Evolutionary conservation across 805 yeast species (phyloP).

Genomic region (Kuraishia cidri): DNA sequence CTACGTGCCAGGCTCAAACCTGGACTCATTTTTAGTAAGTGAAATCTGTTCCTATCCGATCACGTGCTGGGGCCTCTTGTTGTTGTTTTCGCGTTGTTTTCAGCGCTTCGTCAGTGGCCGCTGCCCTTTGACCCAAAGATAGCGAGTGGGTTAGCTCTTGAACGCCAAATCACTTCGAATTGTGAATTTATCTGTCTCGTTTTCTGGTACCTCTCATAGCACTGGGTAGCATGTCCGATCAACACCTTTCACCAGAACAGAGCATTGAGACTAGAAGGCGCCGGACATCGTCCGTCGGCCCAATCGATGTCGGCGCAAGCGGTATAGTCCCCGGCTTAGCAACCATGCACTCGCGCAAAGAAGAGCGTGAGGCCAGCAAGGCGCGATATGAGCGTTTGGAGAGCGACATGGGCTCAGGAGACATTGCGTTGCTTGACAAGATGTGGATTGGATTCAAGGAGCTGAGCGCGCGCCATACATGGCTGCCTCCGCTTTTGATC

Average conservation of each 20-base stretch:
- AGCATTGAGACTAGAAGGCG: constrained; percentile 16
- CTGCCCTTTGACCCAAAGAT: background rate
- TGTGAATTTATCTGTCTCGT: background rate
- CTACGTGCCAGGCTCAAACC: background rate
- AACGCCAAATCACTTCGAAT: background rate
- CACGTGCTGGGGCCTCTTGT: background rate
- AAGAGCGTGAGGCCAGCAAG: constrained; percentile 28
- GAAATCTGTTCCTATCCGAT: background rate
- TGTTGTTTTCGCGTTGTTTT: background rate
- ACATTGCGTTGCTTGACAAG: constrained; percentile 46
- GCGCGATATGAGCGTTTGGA: no score
- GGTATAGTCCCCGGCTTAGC: constrained; percentile 58
- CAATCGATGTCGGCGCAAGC: constrained; percentile 66
- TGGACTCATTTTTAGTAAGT: background rate
- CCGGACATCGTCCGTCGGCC: constrained; percentile 68
- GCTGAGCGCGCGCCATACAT: constrained; percentile 49
- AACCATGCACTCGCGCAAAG: constrained; percentile 48
- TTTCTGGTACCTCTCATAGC: background rate
- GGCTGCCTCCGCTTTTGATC: constrained; percentile 60
- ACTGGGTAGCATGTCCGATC: background rate
- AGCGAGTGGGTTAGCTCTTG: background rate
- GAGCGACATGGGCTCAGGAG: no score
- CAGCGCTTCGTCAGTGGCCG: background rate
- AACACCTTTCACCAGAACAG: background rate
- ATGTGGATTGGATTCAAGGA: constrained; percentile 52